Evolutionary conservation across 768 basidiomycete genomes (phyloP), one percentile per base, ranked within the genome.

Genomic region (Hygrocybe coccinea): DNA sequence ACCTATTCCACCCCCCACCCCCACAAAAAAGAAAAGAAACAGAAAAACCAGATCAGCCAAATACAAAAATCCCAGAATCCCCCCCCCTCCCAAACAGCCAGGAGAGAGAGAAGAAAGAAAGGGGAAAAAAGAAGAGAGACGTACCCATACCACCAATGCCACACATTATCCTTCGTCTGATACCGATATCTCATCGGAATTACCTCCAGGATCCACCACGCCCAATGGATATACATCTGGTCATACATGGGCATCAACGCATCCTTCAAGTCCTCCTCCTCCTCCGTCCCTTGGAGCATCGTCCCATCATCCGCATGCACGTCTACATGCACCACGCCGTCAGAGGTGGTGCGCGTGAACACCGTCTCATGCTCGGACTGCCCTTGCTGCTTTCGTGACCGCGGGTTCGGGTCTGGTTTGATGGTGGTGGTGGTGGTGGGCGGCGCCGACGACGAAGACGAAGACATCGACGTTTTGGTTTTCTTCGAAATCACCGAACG

Each of bases 181-280:
- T 71, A 76, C 51, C 71, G 65, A 55, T 74, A 64, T 14, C 65
- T 65, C 52, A 80, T 43, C 3, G 81, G 84, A 12, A 83, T 41
- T 7, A 79, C 5, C 65, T 91, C 89, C 38, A 90, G 69, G 34
- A 81, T 52, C 89, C 89, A 90, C 89, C 89, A 90, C 0, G 24
- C 41, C 45, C 49, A 38, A 29, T 66, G 60, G 1, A 79, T 48
- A 39, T 60, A 58, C 22, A 90, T 72, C 64, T 86, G 79, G 63
- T 90, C 87, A 59, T 84, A 85, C 1, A 74, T 66, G 0, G 79
- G 81, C 34, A 74, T 71, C 12, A 85, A 52, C 4, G 81, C 80
- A 60, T 89, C 88, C 2, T 67, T 64, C 33, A 86, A 58, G 33
- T 89, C 87, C 57, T 87, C 84, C 12, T 79, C 76, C 61, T 86